A percentile compares a stretch with the other conserved stretches of the same genome.
Conservation (phyloP, 805 yeast species). For the Candida tallmaniae region DNA sequence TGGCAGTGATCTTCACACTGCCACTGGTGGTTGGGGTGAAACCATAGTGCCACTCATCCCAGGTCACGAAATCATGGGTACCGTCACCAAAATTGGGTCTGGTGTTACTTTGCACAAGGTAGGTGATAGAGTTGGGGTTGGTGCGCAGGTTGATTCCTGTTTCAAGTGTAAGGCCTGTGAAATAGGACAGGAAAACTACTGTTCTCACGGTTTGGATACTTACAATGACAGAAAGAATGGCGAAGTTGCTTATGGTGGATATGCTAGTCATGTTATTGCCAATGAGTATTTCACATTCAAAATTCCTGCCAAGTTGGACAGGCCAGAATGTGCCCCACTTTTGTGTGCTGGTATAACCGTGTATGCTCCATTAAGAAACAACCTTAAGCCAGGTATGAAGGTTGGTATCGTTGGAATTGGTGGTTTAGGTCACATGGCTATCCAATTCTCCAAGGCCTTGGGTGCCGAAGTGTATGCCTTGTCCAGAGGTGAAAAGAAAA, state of each 20-base stretch:
- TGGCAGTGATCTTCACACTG: conserved; percentile 57
- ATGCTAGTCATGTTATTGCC: conserved; percentile 43
- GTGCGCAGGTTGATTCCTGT: conserved; percentile 66
- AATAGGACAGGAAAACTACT: conserved; percentile 41
- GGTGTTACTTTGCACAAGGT: conserved; percentile 47
- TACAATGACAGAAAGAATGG: conserved; percentile 43
- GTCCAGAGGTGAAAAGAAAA: conserved; percentile 48
- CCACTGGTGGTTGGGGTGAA: conserved; percentile 49
- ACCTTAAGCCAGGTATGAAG: conserved; percentile 28
- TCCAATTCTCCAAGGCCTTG: conserved; percentile 54
- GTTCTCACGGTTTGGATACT: conserved; percentile 46
- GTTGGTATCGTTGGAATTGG: conserved; percentile 64
- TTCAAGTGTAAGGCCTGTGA: conserved; percentile 55
- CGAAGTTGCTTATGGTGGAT: conserved; percentile 43
- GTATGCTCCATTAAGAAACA: conserved; percentile 41
- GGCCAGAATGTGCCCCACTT: conserved; percentile 46
- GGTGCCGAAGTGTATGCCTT: conserved; percentile 62
- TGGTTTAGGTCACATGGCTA: conserved; percentile 61
- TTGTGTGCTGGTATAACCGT: conserved; percentile 56
- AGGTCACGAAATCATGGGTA: conserved; percentile 68
- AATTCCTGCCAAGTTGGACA: conserved; percentile 42
- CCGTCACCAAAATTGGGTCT: conserved; percentile 54
- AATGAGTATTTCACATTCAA: conserved; percentile 43
- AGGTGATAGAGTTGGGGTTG: conserved; percentile 80
- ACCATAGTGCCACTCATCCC: conserved; percentile 23